A percentile compares a stretch with the other conserved stretches of the same genome.
Evolutionary conservation across 2,329 filamentous ascomycete species (phyloP).

Genomic region (Stagonosporopsis rhizophila): DNA sequence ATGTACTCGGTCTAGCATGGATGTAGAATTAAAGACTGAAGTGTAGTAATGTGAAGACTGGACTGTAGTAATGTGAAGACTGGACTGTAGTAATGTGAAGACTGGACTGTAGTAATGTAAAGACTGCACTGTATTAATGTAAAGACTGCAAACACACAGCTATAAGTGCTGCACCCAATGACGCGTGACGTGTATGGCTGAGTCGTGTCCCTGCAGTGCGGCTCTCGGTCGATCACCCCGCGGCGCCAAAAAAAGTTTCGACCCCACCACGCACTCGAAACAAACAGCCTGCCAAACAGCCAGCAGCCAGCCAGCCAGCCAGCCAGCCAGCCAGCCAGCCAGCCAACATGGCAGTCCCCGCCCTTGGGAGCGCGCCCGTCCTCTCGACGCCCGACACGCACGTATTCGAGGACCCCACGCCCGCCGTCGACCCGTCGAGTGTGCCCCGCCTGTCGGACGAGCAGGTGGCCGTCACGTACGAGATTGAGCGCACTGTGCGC

Average conservation of each 20-base stretch:
- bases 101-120: too few relatives aligned
- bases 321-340: conserved; percentile 7
- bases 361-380: conserved; percentile 57
- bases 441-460: conserved; percentile 63
- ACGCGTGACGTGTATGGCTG: neutral
- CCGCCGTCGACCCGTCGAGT: conserved; percentile 48
- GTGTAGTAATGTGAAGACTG: too few relatives aligned
- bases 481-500: conserved; percentile 77
- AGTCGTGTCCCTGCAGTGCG: neutral
- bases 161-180: too few relatives aligned
- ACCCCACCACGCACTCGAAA: neutral
- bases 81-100: too few relatives aligned
- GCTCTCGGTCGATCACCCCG: neutral
- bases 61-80: too few relatives aligned
- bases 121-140: neutral
- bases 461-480: conserved; percentile 79
- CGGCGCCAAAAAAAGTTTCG: neutral
- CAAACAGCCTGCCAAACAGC: neutral
- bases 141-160: neutral
- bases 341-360: conserved; percentile 34
- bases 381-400: conserved; percentile 69
- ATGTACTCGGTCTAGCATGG: too few relatives aligned
- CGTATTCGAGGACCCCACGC: conserved; percentile 63
- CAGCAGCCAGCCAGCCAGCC: neutral
- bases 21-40: too few relatives aligned